Percentiles rank a stretch among this genome's conserved stretches.
Evolutionary conservation across 2,329 filamentous ascomycete genomes (phyloP).

Genomic region (Exophiala sideris): DNA sequence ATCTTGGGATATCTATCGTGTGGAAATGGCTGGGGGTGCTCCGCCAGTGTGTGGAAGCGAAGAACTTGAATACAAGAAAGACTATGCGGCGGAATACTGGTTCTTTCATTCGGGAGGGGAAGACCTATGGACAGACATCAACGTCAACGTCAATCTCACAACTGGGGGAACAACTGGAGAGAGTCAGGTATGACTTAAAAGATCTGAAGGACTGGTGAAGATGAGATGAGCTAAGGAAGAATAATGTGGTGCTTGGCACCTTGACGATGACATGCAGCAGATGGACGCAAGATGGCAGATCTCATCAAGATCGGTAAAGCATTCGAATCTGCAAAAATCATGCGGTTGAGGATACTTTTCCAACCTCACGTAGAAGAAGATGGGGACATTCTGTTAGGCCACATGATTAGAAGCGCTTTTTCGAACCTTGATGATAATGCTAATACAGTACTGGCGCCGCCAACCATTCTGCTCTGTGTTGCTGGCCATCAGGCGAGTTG

Average conservation of each 20-base stretch:
- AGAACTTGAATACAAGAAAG: slow-evolving; percentile 32
- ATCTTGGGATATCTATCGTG: slow-evolving; percentile 40
- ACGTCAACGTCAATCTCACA: neutral
- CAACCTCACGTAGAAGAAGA: neutral
- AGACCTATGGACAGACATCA: slow-evolving; percentile 17
- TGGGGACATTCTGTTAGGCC: too few species aligned
- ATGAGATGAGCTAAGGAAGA: neutral
- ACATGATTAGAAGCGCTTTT: too few species aligned
- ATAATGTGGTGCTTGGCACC: neutral
- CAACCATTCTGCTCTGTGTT: too few species aligned
- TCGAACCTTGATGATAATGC: too few species aligned
- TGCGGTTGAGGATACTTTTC: neutral
- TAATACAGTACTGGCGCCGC: too few species aligned
- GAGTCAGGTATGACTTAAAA: slow-evolving; percentile 11
- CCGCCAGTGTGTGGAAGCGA: slow-evolving; percentile 35
- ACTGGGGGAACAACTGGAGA: neutral
- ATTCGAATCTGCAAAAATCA: neutral
- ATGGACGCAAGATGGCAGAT: neutral
- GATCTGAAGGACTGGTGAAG: neutral
- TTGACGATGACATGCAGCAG: neutral
- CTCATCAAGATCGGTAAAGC: neutral
- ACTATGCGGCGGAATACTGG: slow-evolving; percentile 45
- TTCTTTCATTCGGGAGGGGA: slow-evolving; percentile 31
- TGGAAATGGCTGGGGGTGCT: slow-evolving; percentile 37
- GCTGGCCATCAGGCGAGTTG: too few species aligned